phyloP scores from a whole-genome alignment of 768 basidiomycete genomes.

The Serendipita vermifera region DNA sequence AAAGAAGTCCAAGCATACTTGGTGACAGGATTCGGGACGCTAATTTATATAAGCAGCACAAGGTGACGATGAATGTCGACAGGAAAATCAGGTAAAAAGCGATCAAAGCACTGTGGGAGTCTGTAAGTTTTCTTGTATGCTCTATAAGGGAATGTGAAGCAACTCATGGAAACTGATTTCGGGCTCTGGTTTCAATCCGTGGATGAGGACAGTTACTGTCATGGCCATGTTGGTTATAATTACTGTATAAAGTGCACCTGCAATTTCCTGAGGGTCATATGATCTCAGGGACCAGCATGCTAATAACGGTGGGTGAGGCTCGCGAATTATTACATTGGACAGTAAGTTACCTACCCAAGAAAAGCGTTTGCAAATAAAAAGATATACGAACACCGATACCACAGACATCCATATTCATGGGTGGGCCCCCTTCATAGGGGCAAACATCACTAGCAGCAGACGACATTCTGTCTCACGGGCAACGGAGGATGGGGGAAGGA shows the following conservation, averaged over 20 bases:
- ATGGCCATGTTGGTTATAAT: slow-evolving; percentile 11
- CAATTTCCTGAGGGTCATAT: slow-evolving; percentile 4
- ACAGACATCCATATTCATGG: slow-evolving; percentile 10
- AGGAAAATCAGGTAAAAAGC: slow-evolving; percentile 10
- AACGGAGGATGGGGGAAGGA: no score
- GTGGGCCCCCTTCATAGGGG: not conserved
- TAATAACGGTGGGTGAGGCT: not conserved
- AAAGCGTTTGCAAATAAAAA: slow-evolving; percentile 12
- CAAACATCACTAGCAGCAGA: not conserved
- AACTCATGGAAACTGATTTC: slow-evolving; percentile 12
- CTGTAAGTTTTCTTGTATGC: not conserved
- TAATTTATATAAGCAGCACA: not conserved
- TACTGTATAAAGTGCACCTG: slow-evolving; percentile 7
- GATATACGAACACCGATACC: slow-evolving; percentile 14
- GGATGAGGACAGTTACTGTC: slow-evolving; percentile 5
- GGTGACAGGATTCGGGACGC: no score
- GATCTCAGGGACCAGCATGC: slow-evolving; percentile 10
- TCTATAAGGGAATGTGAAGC: not conserved
- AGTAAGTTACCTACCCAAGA: slow-evolving; percentile 6
- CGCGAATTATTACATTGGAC: not conserved
- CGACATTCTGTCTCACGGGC: no score
- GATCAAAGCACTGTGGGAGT: slow-evolving; percentile 6
- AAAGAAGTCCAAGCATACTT: not conserved
- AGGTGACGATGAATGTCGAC: slow-evolving; percentile 9
- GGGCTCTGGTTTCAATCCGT: slow-evolving; percentile 2